phyloP scores from a whole-genome alignment of 495 filamentous ascomycete species.

The Halenospora varia region DNA sequence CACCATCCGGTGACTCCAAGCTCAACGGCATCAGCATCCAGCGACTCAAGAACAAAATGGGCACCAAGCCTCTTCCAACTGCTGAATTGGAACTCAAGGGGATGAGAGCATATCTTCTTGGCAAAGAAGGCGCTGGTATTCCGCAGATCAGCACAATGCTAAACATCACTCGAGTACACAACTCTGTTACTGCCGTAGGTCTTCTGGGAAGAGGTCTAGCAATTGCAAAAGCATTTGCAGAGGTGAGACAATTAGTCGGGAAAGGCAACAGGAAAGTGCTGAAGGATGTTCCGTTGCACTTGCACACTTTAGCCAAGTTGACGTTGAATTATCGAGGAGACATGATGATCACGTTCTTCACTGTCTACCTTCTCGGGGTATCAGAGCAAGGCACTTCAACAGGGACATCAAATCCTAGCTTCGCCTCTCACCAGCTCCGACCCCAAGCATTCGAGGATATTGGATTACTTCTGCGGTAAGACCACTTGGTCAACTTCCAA shows the following conservation, averaged over 20 bases:
- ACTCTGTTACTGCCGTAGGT: constrained; percentile 50
- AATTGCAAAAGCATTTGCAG: constrained; percentile 54
- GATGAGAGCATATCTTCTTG: constrained; percentile 62
- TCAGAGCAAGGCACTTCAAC: constrained; percentile 32
- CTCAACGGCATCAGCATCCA: constrained; percentile 66
- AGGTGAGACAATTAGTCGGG: constrained; percentile 35
- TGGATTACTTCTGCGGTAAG: constrained; percentile 52
- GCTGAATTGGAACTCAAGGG: constrained; percentile 61
- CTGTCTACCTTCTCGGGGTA: constrained; percentile 51
- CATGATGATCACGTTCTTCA: constrained; percentile 59
- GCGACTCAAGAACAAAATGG: constrained; percentile 66
- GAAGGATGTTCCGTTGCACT: constrained; percentile 52
- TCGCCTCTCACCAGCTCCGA: neutral
- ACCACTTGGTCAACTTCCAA: too few relatives aligned
- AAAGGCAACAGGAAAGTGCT: constrained; percentile 35
- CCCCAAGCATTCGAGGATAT: neutral
- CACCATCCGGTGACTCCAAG: constrained; percentile 34
- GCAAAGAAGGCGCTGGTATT: constrained; percentile 58
- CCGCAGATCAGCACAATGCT: constrained; percentile 62
- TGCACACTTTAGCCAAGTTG: constrained; percentile 54
- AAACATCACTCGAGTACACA: constrained; percentile 66
- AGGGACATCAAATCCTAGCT: neutral
- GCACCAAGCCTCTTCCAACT: constrained; percentile 64
- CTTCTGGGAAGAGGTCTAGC: constrained; percentile 57
- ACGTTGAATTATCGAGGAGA: constrained; percentile 41